These are phyloP conservation scores for Fusarium tjaetaba DNA, from an alignment of 2,329 filamentous ascomycete genomes.

Conservation along the genomic window DNA sequence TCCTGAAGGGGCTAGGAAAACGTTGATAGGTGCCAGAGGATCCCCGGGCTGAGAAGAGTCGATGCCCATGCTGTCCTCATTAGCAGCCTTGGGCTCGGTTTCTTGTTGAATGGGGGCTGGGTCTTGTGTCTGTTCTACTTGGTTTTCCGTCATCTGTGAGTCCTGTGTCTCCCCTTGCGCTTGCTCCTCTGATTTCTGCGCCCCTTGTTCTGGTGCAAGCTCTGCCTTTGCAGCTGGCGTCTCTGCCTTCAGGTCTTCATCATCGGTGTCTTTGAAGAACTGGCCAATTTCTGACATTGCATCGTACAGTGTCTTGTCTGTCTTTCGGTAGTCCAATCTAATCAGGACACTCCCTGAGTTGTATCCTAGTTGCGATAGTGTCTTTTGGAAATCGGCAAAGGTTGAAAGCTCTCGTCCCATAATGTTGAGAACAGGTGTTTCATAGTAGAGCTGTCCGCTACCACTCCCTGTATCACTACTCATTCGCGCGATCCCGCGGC, in stretches of 20 bases:
- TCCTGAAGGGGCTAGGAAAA: constrained; percentile 83
- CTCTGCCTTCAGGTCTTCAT: constrained; percentile 29
- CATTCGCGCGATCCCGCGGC: constrained; percentile 76
- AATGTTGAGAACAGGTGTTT: constrained; percentile 85
- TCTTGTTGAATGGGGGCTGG: constrained; percentile 5
- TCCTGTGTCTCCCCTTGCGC: constrained; percentile 25
- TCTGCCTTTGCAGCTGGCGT: constrained; percentile 4
- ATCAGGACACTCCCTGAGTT: constrained; percentile 85
- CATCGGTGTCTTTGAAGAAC: constrained; percentile 71
- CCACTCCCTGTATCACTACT: constrained; percentile 61
- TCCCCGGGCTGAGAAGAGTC: constrained; percentile 41
- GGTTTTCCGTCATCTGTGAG: constrained; percentile 37
- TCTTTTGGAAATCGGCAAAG: constrained; percentile 88
- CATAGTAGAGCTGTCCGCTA: constrained; percentile 85
- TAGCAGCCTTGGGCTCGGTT: not conserved
- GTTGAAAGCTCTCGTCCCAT: constrained; percentile 82
- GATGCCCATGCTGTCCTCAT: constrained; percentile 34
- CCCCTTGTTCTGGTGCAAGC: constrained; percentile 6
- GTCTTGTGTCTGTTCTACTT: constrained; percentile 9
- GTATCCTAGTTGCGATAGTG: constrained; percentile 84
- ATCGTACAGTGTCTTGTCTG: constrained; percentile 81
- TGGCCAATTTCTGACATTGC: constrained; percentile 83
- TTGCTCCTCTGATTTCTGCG: constrained; percentile 17
- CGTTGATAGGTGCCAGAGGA: constrained; percentile 65
- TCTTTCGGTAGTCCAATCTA: constrained; percentile 78